These are phyloP conservation scores for Austroboletus olivaceoglutinosus DNA, from an alignment of 1,284 basidiomycete genomes.

Conservation along the genomic window DNA sequence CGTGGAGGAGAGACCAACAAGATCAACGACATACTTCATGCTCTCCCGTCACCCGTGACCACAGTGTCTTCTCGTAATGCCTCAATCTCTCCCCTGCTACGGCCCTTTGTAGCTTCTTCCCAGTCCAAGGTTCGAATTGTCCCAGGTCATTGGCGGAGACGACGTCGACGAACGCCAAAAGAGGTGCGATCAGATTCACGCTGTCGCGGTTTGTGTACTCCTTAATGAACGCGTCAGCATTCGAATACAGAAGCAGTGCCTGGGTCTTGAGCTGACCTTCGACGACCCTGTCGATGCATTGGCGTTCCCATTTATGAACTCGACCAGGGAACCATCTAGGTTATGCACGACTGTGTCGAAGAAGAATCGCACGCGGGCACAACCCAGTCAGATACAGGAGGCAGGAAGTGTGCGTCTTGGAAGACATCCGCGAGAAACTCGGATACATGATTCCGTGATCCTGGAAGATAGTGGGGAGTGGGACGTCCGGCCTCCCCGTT, in stretches of 20 bases:
- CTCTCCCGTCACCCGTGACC: background rate
- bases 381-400: constrained; percentile 46
- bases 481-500: constrained; percentile 21
- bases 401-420: constrained; percentile 47
- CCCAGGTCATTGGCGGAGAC: background rate
- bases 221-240: constrained; percentile 30
- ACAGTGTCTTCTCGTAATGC: background rate
- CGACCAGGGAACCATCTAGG: background rate
- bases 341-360: constrained; percentile 46
- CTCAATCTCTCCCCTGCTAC: background rate
- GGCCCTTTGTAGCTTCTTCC: background rate
- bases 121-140: background rate
- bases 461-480: constrained; percentile 54
- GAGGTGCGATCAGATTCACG: constrained; percentile 47
- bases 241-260: constrained; percentile 27
- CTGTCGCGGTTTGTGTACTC: constrained; percentile 52
- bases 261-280: constrained; percentile 33
- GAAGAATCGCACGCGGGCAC: constrained; percentile 58
- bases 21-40: background rate
- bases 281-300: constrained; percentile 3
- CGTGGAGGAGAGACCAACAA: background rate
- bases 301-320: background rate
- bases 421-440: constrained; percentile 62
- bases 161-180: constrained; percentile 42
- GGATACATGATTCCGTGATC: constrained; percentile 61